These are phyloP conservation scores for Astraeus odoratus DNA, from an alignment of 768 basidiomycete genomes.

Conservation along the genomic window DNA sequence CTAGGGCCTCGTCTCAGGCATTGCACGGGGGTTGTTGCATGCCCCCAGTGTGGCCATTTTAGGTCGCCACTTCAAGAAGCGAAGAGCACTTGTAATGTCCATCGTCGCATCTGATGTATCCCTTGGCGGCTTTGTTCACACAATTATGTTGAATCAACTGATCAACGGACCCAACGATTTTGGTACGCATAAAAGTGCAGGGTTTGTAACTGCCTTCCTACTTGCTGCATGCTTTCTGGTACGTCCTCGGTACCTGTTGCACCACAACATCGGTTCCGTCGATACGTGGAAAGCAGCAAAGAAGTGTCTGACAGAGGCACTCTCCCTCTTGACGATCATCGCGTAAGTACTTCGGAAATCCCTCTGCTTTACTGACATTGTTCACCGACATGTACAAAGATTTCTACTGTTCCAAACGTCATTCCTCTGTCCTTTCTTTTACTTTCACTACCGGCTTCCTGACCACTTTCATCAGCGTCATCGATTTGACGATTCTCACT, in stretches of 20 bases:
- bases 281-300: conserved; percentile 13
- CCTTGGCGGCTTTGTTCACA: conserved; percentile 49
- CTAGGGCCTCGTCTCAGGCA: conserved; percentile 38
- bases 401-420: conserved; percentile 31
- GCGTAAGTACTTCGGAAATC: conserved; percentile 15
- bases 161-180: conserved; percentile 40
- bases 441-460: conserved; percentile 47
- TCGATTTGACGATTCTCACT: conserved; percentile 36
- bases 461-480: conserved; percentile 34
- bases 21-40: conserved; percentile 38
- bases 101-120: conserved; percentile 41
- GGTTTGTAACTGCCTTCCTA: conserved; percentile 31
- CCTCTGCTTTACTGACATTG: background rate
- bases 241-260: conserved; percentile 23
- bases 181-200: conserved; percentile 31
- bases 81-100: conserved; percentile 38
- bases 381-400: conserved; percentile 3
- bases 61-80: conserved; percentile 38
- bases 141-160: conserved; percentile 52
- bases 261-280: background rate
- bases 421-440: conserved; percentile 47
- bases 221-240: conserved; percentile 32
- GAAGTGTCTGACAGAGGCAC: conserved; percentile 18
- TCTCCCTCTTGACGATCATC: conserved; percentile 20
- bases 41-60: conserved; percentile 37